phyloP scores from a whole-genome alignment of 2,329 filamentous ascomycete genomes.

The Talaromyces sp. region DNA sequence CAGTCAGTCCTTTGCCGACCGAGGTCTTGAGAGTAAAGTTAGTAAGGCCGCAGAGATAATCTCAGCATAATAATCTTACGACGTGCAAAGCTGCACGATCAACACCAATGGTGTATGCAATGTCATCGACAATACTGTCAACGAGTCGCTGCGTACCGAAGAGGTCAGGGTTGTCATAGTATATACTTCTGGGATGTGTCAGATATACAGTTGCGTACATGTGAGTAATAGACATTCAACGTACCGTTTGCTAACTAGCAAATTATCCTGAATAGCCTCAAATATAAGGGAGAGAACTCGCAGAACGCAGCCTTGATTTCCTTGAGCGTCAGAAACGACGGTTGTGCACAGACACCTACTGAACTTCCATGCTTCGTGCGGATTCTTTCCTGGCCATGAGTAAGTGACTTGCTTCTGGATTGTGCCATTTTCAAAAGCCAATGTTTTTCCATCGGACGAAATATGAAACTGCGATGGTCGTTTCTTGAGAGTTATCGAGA shows the following conservation, averaged over 20 bases:
- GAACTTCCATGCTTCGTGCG: conserved; percentile 53
- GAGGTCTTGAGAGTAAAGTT: conserved; percentile 26
- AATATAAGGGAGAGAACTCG: conserved; percentile 53
- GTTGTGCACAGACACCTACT: conserved; percentile 18
- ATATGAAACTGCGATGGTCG: conserved; percentile 19
- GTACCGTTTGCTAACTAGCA: conserved; percentile 54
- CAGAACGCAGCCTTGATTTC: conserved; percentile 20
- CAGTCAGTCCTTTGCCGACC: conserved; percentile 39
- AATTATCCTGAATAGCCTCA: conserved; percentile 43
- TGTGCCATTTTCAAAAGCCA: background rate
- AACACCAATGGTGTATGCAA: conserved; percentile 56
- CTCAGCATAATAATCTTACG: conserved; percentile 33
- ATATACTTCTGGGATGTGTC: conserved; percentile 50
- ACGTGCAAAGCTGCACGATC: conserved; percentile 52
- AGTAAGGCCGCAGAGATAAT: background rate
- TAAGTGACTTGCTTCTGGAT: conserved; percentile 27
- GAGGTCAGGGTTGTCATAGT: conserved; percentile 56
- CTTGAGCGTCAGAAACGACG: background rate
- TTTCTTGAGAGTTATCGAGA: conserved; percentile 23
- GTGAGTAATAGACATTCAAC: background rate
- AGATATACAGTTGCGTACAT: background rate
- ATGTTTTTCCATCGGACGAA: conserved; percentile 21
- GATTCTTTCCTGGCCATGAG: conserved; percentile 51
- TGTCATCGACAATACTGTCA: conserved; percentile 55
- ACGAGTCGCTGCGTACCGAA: conserved; percentile 55